phyloP scores from a whole-genome alignment of 1,284 basidiomycete genomes.

The Trametes pubescens region DNA sequence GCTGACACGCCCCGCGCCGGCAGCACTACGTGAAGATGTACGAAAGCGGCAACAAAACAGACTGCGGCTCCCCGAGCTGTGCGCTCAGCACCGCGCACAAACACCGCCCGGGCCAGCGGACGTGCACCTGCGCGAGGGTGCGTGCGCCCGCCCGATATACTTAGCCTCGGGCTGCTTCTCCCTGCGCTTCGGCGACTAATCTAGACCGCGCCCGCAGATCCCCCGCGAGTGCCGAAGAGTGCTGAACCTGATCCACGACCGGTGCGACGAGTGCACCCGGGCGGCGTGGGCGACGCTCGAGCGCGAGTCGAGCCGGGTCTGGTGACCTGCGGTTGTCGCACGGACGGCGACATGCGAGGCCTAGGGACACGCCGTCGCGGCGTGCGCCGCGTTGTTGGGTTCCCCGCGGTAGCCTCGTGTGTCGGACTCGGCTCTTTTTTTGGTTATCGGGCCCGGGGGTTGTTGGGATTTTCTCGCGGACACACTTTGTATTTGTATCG shows the following conservation, averaged over 20 bases:
- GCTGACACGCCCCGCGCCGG: slow-evolving; percentile 4
- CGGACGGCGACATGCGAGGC: not conserved
- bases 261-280: slow-evolving; percentile 41
- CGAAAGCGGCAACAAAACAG: slow-evolving; percentile 43
- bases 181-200: not conserved
- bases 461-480: not conserved
- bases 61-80: slow-evolving; percentile 42
- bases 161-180: not conserved
- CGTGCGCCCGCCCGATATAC: slow-evolving; percentile 13
- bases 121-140: slow-evolving; percentile 42
- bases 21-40: slow-evolving; percentile 46
- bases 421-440: not conserved
- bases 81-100: slow-evolving; percentile 41
- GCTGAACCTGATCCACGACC: slow-evolving; percentile 42
- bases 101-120: slow-evolving; percentile 36
- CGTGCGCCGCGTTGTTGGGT: not conserved
- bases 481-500: slow-evolving; percentile 14
- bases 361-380: not conserved
- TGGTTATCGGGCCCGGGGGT: not conserved
- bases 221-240: slow-evolving; percentile 40
- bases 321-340: slow-evolving; percentile 20
- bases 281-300: slow-evolving; percentile 42
- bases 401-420: not conserved
- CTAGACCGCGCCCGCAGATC: slow-evolving; percentile 26
- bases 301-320: slow-evolving; percentile 38